These are phyloP conservation scores for Geotrichum carabidarum DNA, from an alignment of 1,139 yeast species.

Conservation along the genomic window DNA sequence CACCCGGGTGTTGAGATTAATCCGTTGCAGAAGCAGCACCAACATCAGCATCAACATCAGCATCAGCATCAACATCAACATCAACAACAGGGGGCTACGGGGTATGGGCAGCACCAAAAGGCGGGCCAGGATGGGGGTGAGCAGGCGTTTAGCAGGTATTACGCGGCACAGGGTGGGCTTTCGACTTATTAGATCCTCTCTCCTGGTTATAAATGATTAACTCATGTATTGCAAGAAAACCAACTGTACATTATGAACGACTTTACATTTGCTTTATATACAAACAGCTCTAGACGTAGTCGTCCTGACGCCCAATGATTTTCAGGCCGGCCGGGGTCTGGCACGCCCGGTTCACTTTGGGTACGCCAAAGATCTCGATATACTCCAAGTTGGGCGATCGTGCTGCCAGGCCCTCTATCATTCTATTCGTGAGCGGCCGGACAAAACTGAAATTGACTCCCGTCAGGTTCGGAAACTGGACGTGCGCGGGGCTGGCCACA, in stretches of 20 bases:
- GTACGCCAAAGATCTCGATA: slow-evolving; percentile 75
- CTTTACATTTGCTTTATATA: not conserved
- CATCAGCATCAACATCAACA: slow-evolving; percentile 12
- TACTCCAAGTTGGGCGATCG: slow-evolving; percentile 57
- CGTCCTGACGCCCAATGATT: slow-evolving; percentile 74
- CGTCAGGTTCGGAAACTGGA: slow-evolving; percentile 48
- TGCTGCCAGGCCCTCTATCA: slow-evolving; percentile 49
- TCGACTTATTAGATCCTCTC: not conserved
- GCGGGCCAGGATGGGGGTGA: not conserved
- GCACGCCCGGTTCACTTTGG: slow-evolving; percentile 52
- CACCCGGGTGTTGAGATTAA: slow-evolving; percentile 36
- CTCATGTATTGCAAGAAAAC: not conserved
- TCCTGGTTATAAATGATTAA: not conserved
- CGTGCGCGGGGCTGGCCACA: slow-evolving; percentile 37
- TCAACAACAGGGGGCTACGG: slow-evolving; percentile 1
- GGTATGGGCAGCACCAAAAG: slow-evolving; percentile 12
- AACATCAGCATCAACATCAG: slow-evolving; percentile 18
- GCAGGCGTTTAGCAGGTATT: slow-evolving; percentile 6
- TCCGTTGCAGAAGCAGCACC: slow-evolving; percentile 13
- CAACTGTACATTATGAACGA: not conserved
- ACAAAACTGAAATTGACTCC: slow-evolving; percentile 73
- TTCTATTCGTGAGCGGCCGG: slow-evolving; percentile 61
- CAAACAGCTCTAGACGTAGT: slow-evolving; percentile 25
- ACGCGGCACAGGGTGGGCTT: slow-evolving; percentile 1
- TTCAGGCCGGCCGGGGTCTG: slow-evolving; percentile 46